Percentiles rank a stretch among this genome's conserved stretches.
Evolutionary conservation across 495 filamentous ascomycete species (phyloP).

Genomic region (Xylaria scruposa): DNA sequence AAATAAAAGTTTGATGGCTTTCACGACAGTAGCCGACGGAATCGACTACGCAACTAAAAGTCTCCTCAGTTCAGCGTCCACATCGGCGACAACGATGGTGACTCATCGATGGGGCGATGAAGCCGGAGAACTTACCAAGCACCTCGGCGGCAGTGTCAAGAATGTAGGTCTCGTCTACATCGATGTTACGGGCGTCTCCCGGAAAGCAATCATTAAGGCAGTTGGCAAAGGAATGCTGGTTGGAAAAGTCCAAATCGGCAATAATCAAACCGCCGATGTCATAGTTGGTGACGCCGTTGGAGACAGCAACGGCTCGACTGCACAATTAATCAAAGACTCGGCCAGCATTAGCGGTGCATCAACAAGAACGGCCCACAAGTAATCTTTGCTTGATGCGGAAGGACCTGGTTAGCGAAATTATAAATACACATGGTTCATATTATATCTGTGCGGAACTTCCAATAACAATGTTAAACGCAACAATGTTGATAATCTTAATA

Average conservation of each 20-base stretch:
- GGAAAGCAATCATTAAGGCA: conserved; percentile 85
- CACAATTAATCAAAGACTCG: conserved; percentile 26
- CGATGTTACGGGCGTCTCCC: conserved; percentile 88
- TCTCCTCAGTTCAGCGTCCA: conserved; percentile 72
- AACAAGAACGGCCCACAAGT: conserved; percentile 30
- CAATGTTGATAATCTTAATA: background rate
- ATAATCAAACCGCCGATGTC: conserved; percentile 63
- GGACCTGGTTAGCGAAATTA: background rate
- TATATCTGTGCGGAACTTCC: background rate
- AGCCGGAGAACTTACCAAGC: conserved; percentile 74
- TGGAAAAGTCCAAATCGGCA: conserved; percentile 82
- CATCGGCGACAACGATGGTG: conserved; percentile 81
- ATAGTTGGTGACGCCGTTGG: conserved; percentile 84
- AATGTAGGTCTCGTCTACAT: conserved; percentile 99
- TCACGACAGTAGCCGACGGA: conserved; percentile 92
- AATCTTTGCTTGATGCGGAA: background rate
- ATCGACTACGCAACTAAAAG: conserved; percentile 83
- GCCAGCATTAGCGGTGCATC: conserved; percentile 31
- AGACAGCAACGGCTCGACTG: conserved; percentile 33
- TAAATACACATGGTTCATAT: background rate
- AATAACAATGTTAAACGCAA: background rate
- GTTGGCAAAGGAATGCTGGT: conserved; percentile 99
- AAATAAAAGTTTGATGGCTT: conserved; percentile 96
- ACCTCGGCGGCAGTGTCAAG: conserved; percentile 84
- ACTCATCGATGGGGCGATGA: conserved; percentile 84